phyloP scores from a whole-genome alignment of 257 asterid genomes.

The Nicotiana knightiana region DNA sequence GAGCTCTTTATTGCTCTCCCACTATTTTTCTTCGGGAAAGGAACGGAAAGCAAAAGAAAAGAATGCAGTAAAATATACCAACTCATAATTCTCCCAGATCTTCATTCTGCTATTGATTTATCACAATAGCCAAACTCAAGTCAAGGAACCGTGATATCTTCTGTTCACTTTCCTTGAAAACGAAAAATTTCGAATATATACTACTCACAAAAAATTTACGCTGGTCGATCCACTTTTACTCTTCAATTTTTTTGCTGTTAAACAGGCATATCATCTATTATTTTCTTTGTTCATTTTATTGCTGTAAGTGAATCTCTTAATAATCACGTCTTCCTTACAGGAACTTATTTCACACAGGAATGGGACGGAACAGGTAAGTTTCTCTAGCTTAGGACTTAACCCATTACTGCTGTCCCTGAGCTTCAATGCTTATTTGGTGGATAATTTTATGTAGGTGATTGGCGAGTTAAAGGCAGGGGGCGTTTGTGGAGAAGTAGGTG shows the following conservation, averaged over 20 bases:
- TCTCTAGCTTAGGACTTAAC: neutral
- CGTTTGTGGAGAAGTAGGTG: slow-evolving; percentile 71
- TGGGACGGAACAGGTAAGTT: slow-evolving; percentile 44
- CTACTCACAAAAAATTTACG: no score
- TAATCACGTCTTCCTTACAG: slow-evolving; percentile 31
- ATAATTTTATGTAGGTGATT: slow-evolving; percentile 25
- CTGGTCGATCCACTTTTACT: neutral
- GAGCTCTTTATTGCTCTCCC: neutral
- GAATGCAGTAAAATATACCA: no score
- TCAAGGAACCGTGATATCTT: no score
- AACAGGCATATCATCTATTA: neutral
- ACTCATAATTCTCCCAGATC: no score
- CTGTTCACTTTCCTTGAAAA: no score
- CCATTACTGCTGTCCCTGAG: neutral
- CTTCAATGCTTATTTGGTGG: neutral
- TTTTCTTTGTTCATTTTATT: neutral
- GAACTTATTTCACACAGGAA: slow-evolving; percentile 42
- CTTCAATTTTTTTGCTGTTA: neutral
- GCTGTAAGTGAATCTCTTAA: slow-evolving; percentile 5
- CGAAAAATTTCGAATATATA: no score
- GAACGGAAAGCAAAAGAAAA: no score
- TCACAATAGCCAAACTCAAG: no score
- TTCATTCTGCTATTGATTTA: no score
- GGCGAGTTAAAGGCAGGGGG: slow-evolving; percentile 57
- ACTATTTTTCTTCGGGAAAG: neutral